phyloP scores from a whole-genome alignment of 768 basidiomycete species.

The Leucocoprinus sp. region DNA sequence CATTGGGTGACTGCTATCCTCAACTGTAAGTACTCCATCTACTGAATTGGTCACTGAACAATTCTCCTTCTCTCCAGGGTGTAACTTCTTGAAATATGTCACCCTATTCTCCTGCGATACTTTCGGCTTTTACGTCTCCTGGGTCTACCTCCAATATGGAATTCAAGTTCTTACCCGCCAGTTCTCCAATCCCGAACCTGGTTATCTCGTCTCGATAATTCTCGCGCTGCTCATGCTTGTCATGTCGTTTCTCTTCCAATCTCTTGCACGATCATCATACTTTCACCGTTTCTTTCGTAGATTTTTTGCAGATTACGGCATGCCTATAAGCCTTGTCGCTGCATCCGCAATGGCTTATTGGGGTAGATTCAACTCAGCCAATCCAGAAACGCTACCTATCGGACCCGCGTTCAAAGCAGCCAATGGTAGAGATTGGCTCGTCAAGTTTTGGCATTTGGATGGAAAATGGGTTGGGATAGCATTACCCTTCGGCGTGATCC shows the following conservation, averaged over 20 bases:
- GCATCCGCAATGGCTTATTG: conserved; percentile 77
- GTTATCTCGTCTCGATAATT: conserved; percentile 57
- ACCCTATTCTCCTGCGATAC: conserved; percentile 89
- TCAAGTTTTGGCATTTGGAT: conserved; percentile 82
- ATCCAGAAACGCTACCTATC: conserved; percentile 61
- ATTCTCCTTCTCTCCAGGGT: conserved; percentile 38
- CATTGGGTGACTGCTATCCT: conserved; percentile 77
- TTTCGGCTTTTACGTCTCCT: conserved; percentile 89
- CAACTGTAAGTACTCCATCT: conserved; percentile 46
- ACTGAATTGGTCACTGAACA: not conserved
- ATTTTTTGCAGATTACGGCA: conserved; percentile 82
- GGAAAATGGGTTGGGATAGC: conserved; percentile 87
- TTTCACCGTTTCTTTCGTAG: conserved; percentile 70
- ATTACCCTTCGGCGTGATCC: conserved; percentile 78
- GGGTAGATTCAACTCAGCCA: conserved; percentile 61
- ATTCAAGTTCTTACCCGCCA: conserved; percentile 78
- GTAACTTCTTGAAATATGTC: conserved; percentile 79
- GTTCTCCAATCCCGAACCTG: conserved; percentile 35
- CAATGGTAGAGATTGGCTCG: conserved; percentile 71
- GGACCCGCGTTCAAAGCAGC: conserved; percentile 64
- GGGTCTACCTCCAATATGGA: conserved; percentile 86
- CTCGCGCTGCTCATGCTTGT: conserved; percentile 74
- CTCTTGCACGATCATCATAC: conserved; percentile 50
- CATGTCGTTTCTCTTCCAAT: conserved; percentile 65
- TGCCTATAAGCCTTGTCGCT: conserved; percentile 80